Conservation (phyloP, 2,329 filamentous ascomycete species). For the Verticillium nonalfalfae region DNA sequence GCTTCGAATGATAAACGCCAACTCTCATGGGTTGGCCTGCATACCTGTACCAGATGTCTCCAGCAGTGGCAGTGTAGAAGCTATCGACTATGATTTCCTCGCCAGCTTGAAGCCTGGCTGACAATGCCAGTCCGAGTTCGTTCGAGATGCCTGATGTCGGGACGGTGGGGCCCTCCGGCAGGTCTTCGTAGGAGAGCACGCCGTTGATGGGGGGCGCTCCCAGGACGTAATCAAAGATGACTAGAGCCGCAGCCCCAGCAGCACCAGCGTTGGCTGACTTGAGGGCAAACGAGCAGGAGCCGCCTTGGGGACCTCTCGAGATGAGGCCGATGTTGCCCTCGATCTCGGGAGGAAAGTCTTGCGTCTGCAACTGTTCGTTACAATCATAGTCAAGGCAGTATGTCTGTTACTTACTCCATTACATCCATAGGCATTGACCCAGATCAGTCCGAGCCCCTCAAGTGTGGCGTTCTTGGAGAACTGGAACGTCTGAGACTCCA, state of each 20-base stretch:
- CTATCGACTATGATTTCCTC: slow-evolving; percentile 13
- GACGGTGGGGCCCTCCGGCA: slow-evolving; percentile 32
- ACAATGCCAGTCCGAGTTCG: slow-evolving; percentile 24
- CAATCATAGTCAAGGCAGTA: neutral
- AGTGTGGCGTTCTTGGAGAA: slow-evolving; percentile 33
- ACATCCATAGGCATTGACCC: slow-evolving; percentile 44
- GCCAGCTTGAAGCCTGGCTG: slow-evolving; percentile 24
- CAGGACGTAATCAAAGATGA: slow-evolving; percentile 53
- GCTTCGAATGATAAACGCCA: neutral
- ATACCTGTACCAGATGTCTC: slow-evolving; percentile 8
- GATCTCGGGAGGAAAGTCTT: slow-evolving; percentile 42
- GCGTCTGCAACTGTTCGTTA: neutral
- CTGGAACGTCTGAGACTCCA: slow-evolving; percentile 10
- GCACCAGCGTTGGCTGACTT: slow-evolving; percentile 47
- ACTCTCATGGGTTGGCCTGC: neutral
- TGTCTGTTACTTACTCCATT: slow-evolving; percentile 14
- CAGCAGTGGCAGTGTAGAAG: slow-evolving; percentile 13
- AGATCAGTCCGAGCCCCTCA: slow-evolving; percentile 28
- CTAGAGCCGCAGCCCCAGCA: slow-evolving; percentile 46
- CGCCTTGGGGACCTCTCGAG: slow-evolving; percentile 33
- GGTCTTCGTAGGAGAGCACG: slow-evolving; percentile 11
- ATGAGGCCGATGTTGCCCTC: slow-evolving; percentile 49
- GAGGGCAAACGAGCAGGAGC: slow-evolving; percentile 44
- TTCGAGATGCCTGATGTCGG: slow-evolving; percentile 40
- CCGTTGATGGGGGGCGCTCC: slow-evolving; percentile 41